These are phyloP conservation scores for Alternaria conjuncta DNA, from an alignment of 2,329 filamentous ascomycete species.

Conservation along the genomic window DNA sequence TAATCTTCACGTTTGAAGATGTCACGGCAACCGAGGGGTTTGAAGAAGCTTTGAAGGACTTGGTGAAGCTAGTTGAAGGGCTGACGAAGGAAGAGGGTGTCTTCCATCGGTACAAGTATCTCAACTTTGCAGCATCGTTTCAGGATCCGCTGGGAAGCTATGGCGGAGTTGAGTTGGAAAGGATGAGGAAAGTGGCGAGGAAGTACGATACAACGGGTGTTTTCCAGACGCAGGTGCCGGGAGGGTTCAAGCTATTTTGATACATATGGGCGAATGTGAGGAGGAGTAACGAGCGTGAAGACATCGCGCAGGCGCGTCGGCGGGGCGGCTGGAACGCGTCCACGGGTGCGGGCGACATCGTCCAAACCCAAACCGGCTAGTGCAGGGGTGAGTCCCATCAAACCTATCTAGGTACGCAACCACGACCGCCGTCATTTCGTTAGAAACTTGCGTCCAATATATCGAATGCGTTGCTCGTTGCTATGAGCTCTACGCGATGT, in stretches of 20 bases:
- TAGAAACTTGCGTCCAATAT: background rate
- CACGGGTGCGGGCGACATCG: background rate
- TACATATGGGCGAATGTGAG: background rate
- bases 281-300: background rate
- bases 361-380: background rate
- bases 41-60: slow-evolving; percentile 23
- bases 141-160: slow-evolving; percentile 41
- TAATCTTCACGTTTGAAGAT: slow-evolving; percentile 31
- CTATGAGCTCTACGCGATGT: background rate
- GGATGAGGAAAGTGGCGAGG: slow-evolving; percentile 18
- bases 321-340: background rate
- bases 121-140: slow-evolving; percentile 47
- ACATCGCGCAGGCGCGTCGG: background rate
- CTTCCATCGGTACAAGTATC: slow-evolving; percentile 24
- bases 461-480: background rate
- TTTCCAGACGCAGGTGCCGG: slow-evolving; percentile 30
- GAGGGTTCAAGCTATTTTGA: slow-evolving; percentile 31
- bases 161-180: slow-evolving; percentile 16
- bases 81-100: slow-evolving; percentile 26
- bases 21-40: slow-evolving; percentile 18
- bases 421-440: background rate
- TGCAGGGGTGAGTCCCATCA: background rate
- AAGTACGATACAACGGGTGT: slow-evolving; percentile 33
- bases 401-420: background rate
- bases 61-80: slow-evolving; percentile 25